Percentiles rank a stretch among this genome's conserved stretches.
Evolutionary conservation across 495 filamentous ascomycete genomes (phyloP).

Genomic region (Extremus antarcticus): DNA sequence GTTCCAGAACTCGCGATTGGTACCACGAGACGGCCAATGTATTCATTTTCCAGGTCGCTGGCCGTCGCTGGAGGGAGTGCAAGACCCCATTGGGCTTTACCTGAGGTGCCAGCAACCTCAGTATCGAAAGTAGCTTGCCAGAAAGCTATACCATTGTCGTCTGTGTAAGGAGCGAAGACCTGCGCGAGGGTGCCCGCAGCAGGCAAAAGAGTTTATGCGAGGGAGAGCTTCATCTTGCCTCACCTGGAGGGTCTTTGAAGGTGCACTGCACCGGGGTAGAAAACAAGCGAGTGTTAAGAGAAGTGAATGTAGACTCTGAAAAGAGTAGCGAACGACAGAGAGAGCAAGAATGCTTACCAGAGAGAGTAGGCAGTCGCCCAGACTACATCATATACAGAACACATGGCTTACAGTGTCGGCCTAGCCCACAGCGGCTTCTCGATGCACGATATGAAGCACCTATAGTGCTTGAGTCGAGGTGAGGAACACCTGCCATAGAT

Average conservation of each 20-base stretch:
- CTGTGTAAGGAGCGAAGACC: constrained; percentile 2
- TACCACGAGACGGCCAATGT: constrained; percentile 41
- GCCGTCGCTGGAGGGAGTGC: constrained; percentile 43
- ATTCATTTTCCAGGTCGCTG: constrained; percentile 39
- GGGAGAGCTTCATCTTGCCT: constrained; percentile 5
- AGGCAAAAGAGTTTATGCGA: background rate
- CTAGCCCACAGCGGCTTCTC: background rate
- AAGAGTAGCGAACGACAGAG: background rate
- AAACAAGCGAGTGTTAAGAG: background rate
- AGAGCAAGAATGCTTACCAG: background rate
- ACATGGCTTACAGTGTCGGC: background rate
- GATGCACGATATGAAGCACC: background rate
- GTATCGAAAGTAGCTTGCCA: background rate
- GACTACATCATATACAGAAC: background rate
- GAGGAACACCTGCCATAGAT: background rate
- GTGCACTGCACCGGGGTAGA: background rate
- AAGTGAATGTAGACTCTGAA: background rate
- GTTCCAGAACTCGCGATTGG: constrained; percentile 27
- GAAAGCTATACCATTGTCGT: constrained; percentile 5
- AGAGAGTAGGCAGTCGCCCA: background rate
- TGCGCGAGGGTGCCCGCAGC: constrained; percentile 1
- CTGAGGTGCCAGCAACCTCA: background rate
- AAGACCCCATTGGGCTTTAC: constrained; percentile 39
- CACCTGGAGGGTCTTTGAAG: background rate
- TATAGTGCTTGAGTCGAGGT: background rate